A percentile compares a stretch with the other conserved stretches of the same genome.
phyloP scores from a whole-genome alignment of 2,329 filamentous ascomycete genomes.

The Fragosphaeria purpurea region DNA sequence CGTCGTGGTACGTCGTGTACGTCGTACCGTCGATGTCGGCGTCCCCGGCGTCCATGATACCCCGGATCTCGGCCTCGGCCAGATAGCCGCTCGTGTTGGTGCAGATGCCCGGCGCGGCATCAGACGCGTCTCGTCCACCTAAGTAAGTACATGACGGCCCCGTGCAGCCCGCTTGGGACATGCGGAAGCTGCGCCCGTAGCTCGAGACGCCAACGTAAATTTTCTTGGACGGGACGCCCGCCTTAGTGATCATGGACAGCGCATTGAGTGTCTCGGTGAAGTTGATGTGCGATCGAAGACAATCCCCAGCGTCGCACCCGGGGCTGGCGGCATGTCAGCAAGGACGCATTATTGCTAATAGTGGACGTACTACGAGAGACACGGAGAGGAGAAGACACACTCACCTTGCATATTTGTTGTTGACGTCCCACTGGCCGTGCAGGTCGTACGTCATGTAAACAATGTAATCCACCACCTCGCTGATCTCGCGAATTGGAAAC shows the following conservation, averaged over 20 bases:
- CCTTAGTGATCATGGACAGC: conserved; percentile 25
- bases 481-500: conserved; percentile 20
- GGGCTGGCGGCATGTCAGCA: conserved; percentile 3
- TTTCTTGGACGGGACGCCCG: conserved; percentile 18
- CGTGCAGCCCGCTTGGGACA: conserved; percentile 20
- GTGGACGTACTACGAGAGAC: too few relatives aligned
- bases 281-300: conserved; percentile 25
- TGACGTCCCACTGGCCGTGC: conserved; percentile 29
- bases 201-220: conserved; percentile 21
- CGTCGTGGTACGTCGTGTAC: background rate
- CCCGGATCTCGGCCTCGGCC: conserved; percentile 22
- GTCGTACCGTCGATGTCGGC: too few relatives aligned
- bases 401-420: background rate
- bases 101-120: conserved; percentile 20
- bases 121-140: conserved; percentile 8
- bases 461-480: conserved; percentile 20
- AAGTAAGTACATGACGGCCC: conserved; percentile 13
- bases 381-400: too few relatives aligned
- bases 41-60: conserved; percentile 16
- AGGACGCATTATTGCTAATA: too few relatives aligned
- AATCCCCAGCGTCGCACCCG: conserved; percentile 20
- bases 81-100: conserved; percentile 24
- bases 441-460: conserved; percentile 25
- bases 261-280: conserved; percentile 19
- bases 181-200: conserved; percentile 25